Evolutionary conservation across 2,329 filamentous ascomycete species (phyloP), one percentile per base, ranked within the genome.

Genomic region (Alternaria sp.): DNA sequence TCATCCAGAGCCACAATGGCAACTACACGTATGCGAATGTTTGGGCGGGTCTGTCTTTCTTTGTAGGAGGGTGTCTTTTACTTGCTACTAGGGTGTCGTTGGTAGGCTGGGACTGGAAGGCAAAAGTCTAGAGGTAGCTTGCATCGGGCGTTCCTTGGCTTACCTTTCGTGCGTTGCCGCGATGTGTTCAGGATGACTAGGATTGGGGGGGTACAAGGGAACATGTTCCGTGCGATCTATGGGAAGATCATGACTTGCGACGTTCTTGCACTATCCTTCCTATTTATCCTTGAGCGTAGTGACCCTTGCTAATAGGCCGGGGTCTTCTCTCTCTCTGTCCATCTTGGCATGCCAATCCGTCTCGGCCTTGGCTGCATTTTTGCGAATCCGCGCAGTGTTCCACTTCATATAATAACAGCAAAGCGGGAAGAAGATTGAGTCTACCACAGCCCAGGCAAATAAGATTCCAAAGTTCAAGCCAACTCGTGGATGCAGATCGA

Each of bases 401-500:
- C 78, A 83, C 44, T 78, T 68, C 78, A 83, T 80, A 57, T 78
- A 82, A 59, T 78, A 80, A 61, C 81, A 83, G 43, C 75, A 76
- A 4, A 87, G 61, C 0, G 86, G 87, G 70, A 88, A 89, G 1
- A 89, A 56, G 0, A 74, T 66, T 0, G 84, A 84, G 59, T 85
- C 85, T n/a, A 88, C 68, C 0, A 80, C 85, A 3, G 75, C 75
- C 88, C 87, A 90, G 0, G 84, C 84, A 61, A 89, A 83, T 23
- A 90, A 71, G 5, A 90, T 76, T 1, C 85, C 88, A 71, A 90
- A 85, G 68, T 90, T 87, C 7, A 89, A 76, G 0, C 87, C 87
- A 44, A 90, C 85, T 12, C 83, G 75, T 2, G 85, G 85, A 63
- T 87, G 85, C 5, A 87, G 79, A 61, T 87, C 87, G 67, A 91